Conservation (phyloP, 2,329 filamentous ascomycete species). For the Paraphaeosphaeria sporulosa region DNA sequence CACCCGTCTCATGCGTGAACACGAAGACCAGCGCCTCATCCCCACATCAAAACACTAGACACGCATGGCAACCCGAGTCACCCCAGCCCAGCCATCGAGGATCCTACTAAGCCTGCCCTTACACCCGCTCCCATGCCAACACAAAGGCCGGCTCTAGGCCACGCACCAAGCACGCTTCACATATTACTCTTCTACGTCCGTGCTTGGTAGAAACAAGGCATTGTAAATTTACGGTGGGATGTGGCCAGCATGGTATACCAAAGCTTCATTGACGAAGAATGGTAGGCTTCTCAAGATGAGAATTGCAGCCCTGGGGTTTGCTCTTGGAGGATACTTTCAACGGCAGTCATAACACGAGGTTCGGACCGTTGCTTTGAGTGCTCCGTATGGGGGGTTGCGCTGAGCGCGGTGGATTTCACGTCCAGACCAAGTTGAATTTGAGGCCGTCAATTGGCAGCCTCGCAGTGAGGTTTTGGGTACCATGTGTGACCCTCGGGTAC, state of each 20-base stretch:
- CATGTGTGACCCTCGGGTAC: background rate
- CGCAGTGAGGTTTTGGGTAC: no score
- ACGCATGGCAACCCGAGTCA: no score
- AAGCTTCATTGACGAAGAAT: slow-evolving; percentile 16
- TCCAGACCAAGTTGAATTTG: no score
- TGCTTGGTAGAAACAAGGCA: background rate
- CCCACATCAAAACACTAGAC: no score
- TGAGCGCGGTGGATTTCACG: background rate
- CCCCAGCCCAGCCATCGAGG: no score
- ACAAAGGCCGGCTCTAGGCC: no score
- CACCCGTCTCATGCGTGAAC: no score
- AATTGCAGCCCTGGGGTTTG: slow-evolving; percentile 10
- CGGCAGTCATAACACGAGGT: slow-evolving; percentile 20
- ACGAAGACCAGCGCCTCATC: no score
- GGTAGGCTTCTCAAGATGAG: slow-evolving; percentile 5
- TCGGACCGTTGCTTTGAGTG: slow-evolving; percentile 22
- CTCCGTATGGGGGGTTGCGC: slow-evolving; percentile 12
- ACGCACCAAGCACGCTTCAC: no score
- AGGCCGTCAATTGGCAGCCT: background rate
- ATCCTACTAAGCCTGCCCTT: no score
- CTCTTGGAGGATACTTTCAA: slow-evolving; percentile 23
- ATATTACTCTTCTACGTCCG: no score
- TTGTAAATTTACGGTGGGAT: background rate
- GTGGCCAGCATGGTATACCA: slow-evolving; percentile 14
- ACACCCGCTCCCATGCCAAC: no score